Conservation (phyloP, 2,329 filamentous ascomycete genomes). For the Talaromyces amestolkiae region DNA sequence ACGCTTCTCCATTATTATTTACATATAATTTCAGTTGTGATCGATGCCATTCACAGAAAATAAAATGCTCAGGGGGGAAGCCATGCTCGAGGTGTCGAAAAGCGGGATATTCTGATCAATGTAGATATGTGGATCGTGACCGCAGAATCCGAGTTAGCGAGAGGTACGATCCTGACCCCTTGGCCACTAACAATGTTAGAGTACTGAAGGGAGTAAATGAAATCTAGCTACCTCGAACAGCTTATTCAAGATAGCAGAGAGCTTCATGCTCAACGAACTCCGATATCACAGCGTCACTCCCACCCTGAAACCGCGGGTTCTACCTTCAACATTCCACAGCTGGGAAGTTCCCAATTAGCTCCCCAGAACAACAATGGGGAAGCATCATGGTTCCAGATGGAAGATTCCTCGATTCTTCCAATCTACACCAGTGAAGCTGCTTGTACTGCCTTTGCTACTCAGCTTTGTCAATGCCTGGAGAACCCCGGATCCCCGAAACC, state of each 20-base stretch:
- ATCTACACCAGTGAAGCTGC: conserved; percentile 41
- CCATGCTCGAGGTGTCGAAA: conserved; percentile 44
- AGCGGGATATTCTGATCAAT: conserved; percentile 39
- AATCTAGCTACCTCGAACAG: conserved; percentile 34
- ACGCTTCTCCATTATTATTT: background rate
- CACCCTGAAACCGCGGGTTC: background rate
- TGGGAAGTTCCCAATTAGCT: background rate
- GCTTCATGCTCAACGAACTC: conserved; percentile 22
- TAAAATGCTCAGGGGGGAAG: conserved; percentile 47
- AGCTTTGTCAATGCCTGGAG: conserved; percentile 37
- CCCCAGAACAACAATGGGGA: background rate
- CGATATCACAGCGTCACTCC: conserved; percentile 21
- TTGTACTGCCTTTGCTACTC: conserved; percentile 41
- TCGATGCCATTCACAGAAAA: conserved; percentile 48
- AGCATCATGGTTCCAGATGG: background rate
- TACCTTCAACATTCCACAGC: background rate
- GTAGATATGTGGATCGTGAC: conserved; percentile 43
- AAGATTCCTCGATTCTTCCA: conserved; percentile 31
- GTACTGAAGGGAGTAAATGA: conserved; percentile 3
- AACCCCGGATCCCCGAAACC: conserved; percentile 30
- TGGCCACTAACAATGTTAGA: background rate
- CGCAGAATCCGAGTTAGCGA: conserved; percentile 43
- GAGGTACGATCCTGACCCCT: conserved; percentile 26
- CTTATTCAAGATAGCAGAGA: conserved; percentile 32
- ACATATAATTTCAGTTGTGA: conserved; percentile 33